Evolutionary conservation across 2,329 filamentous ascomycete genomes (phyloP).

Genomic region (Aspergillus neoniger): DNA sequence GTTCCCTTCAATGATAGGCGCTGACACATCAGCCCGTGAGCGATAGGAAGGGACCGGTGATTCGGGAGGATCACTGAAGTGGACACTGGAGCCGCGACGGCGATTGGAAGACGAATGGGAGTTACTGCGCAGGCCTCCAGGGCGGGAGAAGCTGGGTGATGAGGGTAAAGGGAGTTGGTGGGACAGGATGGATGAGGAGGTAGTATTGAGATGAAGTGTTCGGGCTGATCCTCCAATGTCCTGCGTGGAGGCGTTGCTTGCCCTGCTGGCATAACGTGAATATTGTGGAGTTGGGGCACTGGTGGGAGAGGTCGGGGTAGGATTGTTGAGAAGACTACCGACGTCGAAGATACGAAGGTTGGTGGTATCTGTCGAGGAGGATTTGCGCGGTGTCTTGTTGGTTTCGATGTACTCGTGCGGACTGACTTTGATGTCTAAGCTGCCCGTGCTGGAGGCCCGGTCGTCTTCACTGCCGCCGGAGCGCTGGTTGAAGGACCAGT

Average conservation of each 20-base stretch:
- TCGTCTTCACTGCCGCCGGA: slow-evolving; percentile 31
- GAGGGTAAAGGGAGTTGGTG: neutral
- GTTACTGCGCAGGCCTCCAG: slow-evolving; percentile 17
- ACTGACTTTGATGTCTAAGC: slow-evolving; percentile 35
- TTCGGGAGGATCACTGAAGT: slow-evolving; percentile 19
- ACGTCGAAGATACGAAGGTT: slow-evolving; percentile 83
- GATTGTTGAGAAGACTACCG: slow-evolving; percentile 64
- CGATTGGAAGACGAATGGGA: slow-evolving; percentile 10
- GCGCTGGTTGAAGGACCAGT: slow-evolving; percentile 36
- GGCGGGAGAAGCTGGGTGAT: slow-evolving; percentile 12
- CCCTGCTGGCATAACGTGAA: slow-evolving; percentile 13
- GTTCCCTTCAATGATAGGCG: slow-evolving; percentile 23
- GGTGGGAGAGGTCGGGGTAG: neutral
- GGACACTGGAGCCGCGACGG: slow-evolving; percentile 20
- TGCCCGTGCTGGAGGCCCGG: slow-evolving; percentile 30
- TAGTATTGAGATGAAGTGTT: slow-evolving; percentile 3
- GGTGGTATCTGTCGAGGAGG: slow-evolving; percentile 47
- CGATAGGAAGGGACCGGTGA: slow-evolving; percentile 24
- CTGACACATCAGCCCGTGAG: slow-evolving; percentile 20
- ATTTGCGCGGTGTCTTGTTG: slow-evolving; percentile 32
- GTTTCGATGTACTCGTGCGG: slow-evolving; percentile 39
- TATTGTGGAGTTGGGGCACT: neutral
- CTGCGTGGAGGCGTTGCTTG: slow-evolving; percentile 36
- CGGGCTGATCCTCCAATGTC: slow-evolving; percentile 34
- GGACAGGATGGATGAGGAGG: neutral